Evolutionary conservation across 805 yeast species (phyloP).

Genomic region (Ogataea henricii): DNA sequence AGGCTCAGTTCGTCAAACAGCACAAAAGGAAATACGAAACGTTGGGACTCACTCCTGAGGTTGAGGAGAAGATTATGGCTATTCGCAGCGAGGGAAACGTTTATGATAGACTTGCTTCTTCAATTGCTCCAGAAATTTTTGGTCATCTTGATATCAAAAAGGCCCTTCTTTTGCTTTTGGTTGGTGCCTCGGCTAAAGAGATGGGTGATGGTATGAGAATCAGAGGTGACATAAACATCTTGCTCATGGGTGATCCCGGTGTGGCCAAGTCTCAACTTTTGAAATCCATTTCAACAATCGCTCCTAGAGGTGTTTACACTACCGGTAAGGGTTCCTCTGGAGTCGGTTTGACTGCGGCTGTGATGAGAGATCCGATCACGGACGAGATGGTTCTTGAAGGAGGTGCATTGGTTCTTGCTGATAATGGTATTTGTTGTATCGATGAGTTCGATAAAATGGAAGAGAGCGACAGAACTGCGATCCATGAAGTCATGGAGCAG

Average conservation of each 20-base stretch:
- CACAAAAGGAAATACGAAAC: constrained; percentile 86
- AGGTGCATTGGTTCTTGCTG: constrained; percentile 95
- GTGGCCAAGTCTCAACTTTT: constrained; percentile 97
- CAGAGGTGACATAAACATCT: constrained; percentile 94
- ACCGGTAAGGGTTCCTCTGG: constrained; percentile 99
- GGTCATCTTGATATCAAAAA: constrained; percentile 95
- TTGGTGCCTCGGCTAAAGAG: constrained; percentile 94
- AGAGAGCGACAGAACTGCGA: constrained; percentile 93
- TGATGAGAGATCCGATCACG: constrained; percentile 97
- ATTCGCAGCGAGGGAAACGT: constrained; percentile 65
- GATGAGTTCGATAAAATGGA: constrained; percentile 99
- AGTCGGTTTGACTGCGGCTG: constrained; percentile 98
- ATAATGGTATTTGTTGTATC: constrained; percentile 96
- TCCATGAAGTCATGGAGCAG: constrained; percentile 99
- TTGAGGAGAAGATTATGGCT: constrained; percentile 54
- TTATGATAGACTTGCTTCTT: constrained; percentile 76
- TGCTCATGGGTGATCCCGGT: constrained; percentile 99
- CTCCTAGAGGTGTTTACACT: constrained; percentile 96
- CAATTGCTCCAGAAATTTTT: constrained; percentile 96
- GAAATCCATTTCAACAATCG: constrained; percentile 86
- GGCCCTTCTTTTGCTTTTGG: constrained; percentile 76
- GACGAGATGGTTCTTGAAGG: constrained; percentile 98
- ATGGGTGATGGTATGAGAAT: constrained; percentile 96
- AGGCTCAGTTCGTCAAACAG: constrained; percentile 81
- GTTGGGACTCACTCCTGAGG: constrained; percentile 57